Evolutionary conservation across 2,329 filamentous ascomycete species (phyloP), one percentile per base, ranked within the genome.

Genomic region (Sporothrix variecibatus): DNA sequence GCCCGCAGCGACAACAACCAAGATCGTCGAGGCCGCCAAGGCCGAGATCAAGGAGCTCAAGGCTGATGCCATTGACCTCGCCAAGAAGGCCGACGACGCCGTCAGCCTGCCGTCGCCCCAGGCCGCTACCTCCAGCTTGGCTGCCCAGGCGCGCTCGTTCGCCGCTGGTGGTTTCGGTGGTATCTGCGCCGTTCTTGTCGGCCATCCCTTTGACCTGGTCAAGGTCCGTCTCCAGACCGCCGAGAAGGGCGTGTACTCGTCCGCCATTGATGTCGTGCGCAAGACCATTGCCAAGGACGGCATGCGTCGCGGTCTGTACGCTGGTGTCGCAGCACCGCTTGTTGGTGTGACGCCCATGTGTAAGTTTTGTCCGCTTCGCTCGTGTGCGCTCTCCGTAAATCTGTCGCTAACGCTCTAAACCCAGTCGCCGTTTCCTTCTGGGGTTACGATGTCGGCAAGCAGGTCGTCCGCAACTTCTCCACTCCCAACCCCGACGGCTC

Each of bases 271-370:
- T 84, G 95, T 98, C 1, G 94, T 98, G 76, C 87, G 89, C 82
- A 97, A 93, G 86, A 95, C 94, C 49, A 85, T 99, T 75, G 95
- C 95, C 38, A 89, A 93, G 76, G 95, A 98, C 83, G 96, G 96
- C 1, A 82, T 97, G 78, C 79, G 84, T 75, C 85, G 93, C 82
- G 96, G 96, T 9, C 83, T 99, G 76, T 99, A 99, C 83, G 96
- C 96, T n/a, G 96, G 96, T 82, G 95, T 99, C 64, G 96, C 93
- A 78, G 96, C 96, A 79, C 96, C 96, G 62, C 85, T 99, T 76
- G 93, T 98, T 11, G 96, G 96, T 72, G 96, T 99, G 20, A 99
- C 96, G 76, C 96, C 96, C 73, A 99, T 99, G 96, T 99, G 95
- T 98, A 89, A 84, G 95, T 90, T 53, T 17, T 51, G 64, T 20